phyloP scores from a whole-genome alignment of 192 early-diverging fungal genomes.

The Backusella circina region DNA sequence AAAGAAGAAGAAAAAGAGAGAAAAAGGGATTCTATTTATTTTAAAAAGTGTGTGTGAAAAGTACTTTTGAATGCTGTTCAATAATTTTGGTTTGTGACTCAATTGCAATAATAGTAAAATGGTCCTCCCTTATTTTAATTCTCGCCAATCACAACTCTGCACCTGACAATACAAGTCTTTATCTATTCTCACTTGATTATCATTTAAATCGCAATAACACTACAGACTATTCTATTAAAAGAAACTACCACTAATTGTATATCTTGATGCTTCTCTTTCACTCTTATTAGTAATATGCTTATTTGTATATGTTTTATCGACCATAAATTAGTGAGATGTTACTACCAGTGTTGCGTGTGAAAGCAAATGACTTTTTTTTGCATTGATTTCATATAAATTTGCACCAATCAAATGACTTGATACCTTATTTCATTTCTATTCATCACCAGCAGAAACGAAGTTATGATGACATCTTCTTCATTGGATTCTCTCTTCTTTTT shows the following conservation, averaged over 20 bases:
- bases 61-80: background rate
- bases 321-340: background rate
- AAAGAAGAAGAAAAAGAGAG: background rate
- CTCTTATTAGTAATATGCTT: background rate
- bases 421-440: background rate
- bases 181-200: background rate
- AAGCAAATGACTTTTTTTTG: background rate
- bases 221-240: background rate
- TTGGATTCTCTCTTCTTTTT: no score
- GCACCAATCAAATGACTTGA: background rate
- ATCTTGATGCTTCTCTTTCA: background rate
- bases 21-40: background rate
- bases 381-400: background rate
- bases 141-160: background rate
- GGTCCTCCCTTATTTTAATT: slow-evolving; percentile 3
- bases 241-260: background rate
- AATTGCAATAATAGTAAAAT: background rate
- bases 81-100: background rate
- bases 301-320: background rate
- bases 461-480: no score
- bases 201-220: background rate
- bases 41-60: background rate
- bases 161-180: background rate
- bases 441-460: background rate
- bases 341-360: background rate